Evolutionary conservation across 2,329 filamentous ascomycete species (phyloP), one percentile per base, ranked within the genome.

Genomic region (Hypoxylon sp.): DNA sequence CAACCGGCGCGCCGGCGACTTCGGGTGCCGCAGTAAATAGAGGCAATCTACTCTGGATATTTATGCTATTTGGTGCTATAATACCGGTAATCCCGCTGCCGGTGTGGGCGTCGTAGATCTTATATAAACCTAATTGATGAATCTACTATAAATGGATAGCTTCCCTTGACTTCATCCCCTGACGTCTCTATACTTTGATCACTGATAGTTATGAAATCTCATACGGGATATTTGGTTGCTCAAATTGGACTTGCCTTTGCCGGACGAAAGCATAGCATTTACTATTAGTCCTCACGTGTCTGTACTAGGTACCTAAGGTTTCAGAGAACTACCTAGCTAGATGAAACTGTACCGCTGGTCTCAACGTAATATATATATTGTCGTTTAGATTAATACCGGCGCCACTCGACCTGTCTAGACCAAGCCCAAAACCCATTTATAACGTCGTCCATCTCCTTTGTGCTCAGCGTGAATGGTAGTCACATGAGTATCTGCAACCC

Each of bases 81-180:
- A 32, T 52, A 40, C 9, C 16, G 28, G 33, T 56, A 32, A 12
- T 42, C 22, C 26, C 14, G 46, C 51, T 56, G 14, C 16, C 20
- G 28, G 46, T 2, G 16, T 55, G 36, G 32, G 30, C 38, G 55
- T 42, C 40, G 51, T 61, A 51, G 32, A 36, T 16, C 26, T 60
- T 36, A 57, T 40, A 48, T 56, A 56, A 30, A 55, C 16, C 42
- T 65, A 61, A 64, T 64, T 44, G 36, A 49, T 38, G 30, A 59
- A 51, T 40, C 45, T 20, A 46, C n/a, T 26, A 46, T 18, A 2
- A 36, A 36, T 36, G 11, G 12, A 3, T 16, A 30, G 20, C 6
- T 38, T 6, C 14, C 7, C 20, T 24, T n/a, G 14, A n/a, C 6
- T 7, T 16, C 22, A 7, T 52, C 36, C n/a, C n/a, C n/a, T 26